Evolutionary conservation across 106 monocot species (phyloP), one percentile per base, ranked within the genome.

Genomic region (Dioscorea alata): DNA sequence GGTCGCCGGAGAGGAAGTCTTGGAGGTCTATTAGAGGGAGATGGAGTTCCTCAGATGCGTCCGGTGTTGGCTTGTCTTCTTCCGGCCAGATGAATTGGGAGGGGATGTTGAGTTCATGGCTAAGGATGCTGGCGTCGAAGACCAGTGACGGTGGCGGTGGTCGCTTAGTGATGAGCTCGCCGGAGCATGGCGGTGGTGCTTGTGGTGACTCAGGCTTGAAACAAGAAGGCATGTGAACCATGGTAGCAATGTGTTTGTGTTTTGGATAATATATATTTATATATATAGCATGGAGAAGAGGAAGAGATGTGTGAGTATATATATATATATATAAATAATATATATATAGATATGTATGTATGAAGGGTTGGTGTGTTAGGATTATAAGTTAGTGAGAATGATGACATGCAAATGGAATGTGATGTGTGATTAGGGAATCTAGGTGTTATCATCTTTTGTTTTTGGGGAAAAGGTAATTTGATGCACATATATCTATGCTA

Each of bases 1-100:
- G 59, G 52, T 76, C 78, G 13, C 68, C 78, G 14, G 54, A 54
- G 35, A 68, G 31, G 50, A 82, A 76, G 5, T 25, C 49, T 31
- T 28, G 22, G 17, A 92, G 75, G 81, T 97, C 92, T 74, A 97
- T 73, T 33, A 89, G 60, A 17, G 96, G 91, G 61, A 96, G 77
- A 57, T 19, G 3, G 50, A 90, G 87, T 58, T 87, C 84, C 50
- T 80, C 82, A 48, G 50, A 8, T 1, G 80, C 80, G 49, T 83
- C 89, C 2, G 85, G 59, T 1, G 48, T 70, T 6, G 89, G 89
- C 64, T 71, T 73, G 23, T 90, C 89, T 13, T 86, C 80, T 42
- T 74, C 75, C 20, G 89, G 89, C 89, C 89, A 90, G 18, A 86
- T 50, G 80, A 90, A 90, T 58, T 90, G 85, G 23, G 24, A 8